Evolutionary conservation across 257 asterid genomes (phyloP), one percentile per base, ranked within the genome.

Genomic region (Vinca minor): DNA sequence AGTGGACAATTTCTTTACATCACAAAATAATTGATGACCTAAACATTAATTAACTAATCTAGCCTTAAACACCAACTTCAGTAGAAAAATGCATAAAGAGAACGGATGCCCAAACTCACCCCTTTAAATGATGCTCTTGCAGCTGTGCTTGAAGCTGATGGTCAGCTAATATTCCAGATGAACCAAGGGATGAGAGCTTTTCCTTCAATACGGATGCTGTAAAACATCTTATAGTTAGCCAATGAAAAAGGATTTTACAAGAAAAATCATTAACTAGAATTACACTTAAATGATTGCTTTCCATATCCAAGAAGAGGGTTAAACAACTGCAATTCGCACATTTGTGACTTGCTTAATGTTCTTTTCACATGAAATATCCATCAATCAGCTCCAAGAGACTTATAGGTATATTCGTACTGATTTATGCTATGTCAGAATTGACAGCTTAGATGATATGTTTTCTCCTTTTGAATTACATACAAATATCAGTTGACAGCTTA

Each of bases 91-190:
- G 41, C 46, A 63, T 31, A 50, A 45, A 29, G 4, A 46, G 18
- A 64, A 58, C n/a, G 28, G 32, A 41, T 54, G 25, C 65, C 50
- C 42, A 8, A 68, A 77, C 94, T 84, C 84, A 89, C 99, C 99
- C 96, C 79, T 87, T 93, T 82, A 83, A 39, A 77, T 93, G 87
- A 78, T 87, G 96, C 65, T 93, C 97, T 83, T 93, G 99, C 66
- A 93, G 76, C 69, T 89, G 93, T 68, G 99, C 86, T 76, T 93
- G 96, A 82, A 93, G 91, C 75, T 93, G 99, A 77, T 93, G 97
- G 66, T 93, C 99, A 82, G 99, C 99, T 81, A 93, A 75, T 77
- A 93, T 80, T 74, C 99, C 99, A 74, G 97, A 89, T 73, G 99
- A 89, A 75, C 99, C 99, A 64, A 93, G 95, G 63, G 97, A 71